Base-by-base conservation (phyloP, 495 filamentous ascomycete genomes). In the Xylaria sp. region DNA sequence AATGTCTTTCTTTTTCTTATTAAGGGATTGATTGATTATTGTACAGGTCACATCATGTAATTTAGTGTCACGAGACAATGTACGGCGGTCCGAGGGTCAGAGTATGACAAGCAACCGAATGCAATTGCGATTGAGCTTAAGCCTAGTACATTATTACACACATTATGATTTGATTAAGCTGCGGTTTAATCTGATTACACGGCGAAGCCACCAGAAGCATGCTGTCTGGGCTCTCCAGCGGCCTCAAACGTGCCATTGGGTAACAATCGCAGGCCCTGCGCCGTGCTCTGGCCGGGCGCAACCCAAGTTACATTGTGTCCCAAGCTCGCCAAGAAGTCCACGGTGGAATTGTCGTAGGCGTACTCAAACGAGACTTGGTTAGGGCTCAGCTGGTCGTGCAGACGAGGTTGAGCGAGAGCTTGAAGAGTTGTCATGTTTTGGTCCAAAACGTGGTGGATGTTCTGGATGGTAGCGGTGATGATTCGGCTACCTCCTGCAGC, bases 401-500 rank as follows among this genome's bases (percentile, higher is more conserved):
- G 73, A 0, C 94, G 81, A 3, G 93, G 92, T 46, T 82, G 74
- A 0, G 88, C 88, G 24, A 97, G 82, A 0, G 92, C 90, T 48
- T 91, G 84, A 5, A 82, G 75, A 53, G 90, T 80, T 1, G 82
- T 86, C 73, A 90, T 81, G 50, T 84, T 83, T 31, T 88, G 84
- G 68, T 95, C 92, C 0, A 98, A 82, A 6, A 93, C 83, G 74
- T 93, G 85, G 74, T 91, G 90, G 29, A 95, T 85, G 65, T 88
- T 90, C 79, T 96, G 93, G 55, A 94, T 86, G 0, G 92, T 95
- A 0, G 93, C 83, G 0, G 93, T 97, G 80, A 95, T 95, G 78
- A 97, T 98, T 6, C 93, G 87, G n/a, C 89, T 92, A 8, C 95
- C 95, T 29, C 95, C 95, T 0, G 94, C 94, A 0, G 93, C 89